Percentiles rank a stretch among this genome's conserved stretches.
Evolutionary conservation across 768 basidiomycete genomes (phyloP).

Genomic region (Peribolospora baueri): DNA sequence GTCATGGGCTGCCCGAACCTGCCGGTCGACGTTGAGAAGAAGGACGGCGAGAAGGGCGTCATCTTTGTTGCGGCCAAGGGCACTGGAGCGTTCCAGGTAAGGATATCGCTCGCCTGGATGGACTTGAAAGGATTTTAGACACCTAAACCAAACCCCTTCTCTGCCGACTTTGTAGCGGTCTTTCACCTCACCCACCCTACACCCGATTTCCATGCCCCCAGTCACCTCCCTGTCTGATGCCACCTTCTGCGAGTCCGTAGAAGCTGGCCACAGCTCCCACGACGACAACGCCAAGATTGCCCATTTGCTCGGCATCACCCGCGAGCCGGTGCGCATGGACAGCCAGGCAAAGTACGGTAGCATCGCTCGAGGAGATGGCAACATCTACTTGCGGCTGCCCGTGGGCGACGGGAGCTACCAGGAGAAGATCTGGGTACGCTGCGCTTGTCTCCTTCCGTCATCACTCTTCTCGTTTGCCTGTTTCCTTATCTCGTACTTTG

Average conservation of each 20-base stretch:
- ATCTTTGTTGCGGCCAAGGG: slow-evolving; percentile 71
- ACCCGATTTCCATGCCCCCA: slow-evolving; percentile 28
- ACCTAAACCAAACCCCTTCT: not conserved
- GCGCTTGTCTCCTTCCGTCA: not conserved
- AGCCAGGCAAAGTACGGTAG: slow-evolving; percentile 86
- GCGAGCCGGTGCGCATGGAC: slow-evolving; percentile 60
- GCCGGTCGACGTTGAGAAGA: slow-evolving; percentile 30
- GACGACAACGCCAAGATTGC: slow-evolving; percentile 49
- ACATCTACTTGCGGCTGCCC: slow-evolving; percentile 56
- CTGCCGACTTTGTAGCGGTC: slow-evolving; percentile 8
- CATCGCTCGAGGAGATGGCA: slow-evolving; percentile 64
- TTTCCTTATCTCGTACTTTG: not conserved
- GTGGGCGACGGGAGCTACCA: slow-evolving; percentile 42
- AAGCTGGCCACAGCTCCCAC: slow-evolving; percentile 67
- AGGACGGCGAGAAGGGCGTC: slow-evolving; percentile 43
- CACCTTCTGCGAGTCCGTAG: slow-evolving; percentile 71
- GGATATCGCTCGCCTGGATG: not conserved
- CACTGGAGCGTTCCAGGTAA: slow-evolving; percentile 53
- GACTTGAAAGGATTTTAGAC: not conserved
- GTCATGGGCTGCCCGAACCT: slow-evolving; percentile 87
- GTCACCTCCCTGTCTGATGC: slow-evolving; percentile 27
- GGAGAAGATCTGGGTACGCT: slow-evolving; percentile 84
- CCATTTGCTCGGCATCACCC: slow-evolving; percentile 36
- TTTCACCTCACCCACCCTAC: slow-evolving; percentile 20
- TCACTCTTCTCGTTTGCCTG: not conserved